phyloP scores from a whole-genome alignment of 73 alveolate genomes.

The Stentor roeselii region DNA sequence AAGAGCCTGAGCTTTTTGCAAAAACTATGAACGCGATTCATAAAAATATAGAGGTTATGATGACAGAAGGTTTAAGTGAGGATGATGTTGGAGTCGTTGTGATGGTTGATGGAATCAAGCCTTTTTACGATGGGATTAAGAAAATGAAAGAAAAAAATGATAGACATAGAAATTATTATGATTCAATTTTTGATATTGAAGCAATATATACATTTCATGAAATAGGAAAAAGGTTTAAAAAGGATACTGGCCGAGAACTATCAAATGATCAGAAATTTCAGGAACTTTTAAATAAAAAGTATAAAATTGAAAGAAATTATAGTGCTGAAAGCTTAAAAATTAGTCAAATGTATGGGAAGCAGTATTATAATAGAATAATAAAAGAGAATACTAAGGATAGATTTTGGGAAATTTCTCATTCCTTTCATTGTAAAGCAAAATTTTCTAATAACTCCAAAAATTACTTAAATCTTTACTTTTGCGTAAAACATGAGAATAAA shows the following conservation, averaged over 20 bases:
- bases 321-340: background rate
- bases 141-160: too few species aligned
- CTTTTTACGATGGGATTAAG: background rate
- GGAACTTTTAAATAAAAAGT: background rate
- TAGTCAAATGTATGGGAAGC: background rate
- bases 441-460: background rate
- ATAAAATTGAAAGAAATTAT: too few species aligned
- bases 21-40: background rate
- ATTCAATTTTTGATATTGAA: background rate
- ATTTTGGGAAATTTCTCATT: background rate
- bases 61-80: background rate
- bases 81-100: background rate
- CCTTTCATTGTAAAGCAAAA: background rate
- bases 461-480: background rate
- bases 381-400: background rate
- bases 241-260: background rate
- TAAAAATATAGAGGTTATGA: background rate
- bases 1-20: background rate
- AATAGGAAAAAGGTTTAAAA: background rate
- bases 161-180: too few species aligned
- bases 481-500: slow-evolving; percentile 17
- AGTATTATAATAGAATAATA: too few species aligned
- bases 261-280: background rate
- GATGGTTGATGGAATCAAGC: slow-evolving; percentile 4
- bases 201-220: background rate